A percentile compares a stretch with the other conserved stretches of the same genome.
phyloP scores from a whole-genome alignment of 1,284 basidiomycete species.

The Rhodofomes roseus region DNA sequence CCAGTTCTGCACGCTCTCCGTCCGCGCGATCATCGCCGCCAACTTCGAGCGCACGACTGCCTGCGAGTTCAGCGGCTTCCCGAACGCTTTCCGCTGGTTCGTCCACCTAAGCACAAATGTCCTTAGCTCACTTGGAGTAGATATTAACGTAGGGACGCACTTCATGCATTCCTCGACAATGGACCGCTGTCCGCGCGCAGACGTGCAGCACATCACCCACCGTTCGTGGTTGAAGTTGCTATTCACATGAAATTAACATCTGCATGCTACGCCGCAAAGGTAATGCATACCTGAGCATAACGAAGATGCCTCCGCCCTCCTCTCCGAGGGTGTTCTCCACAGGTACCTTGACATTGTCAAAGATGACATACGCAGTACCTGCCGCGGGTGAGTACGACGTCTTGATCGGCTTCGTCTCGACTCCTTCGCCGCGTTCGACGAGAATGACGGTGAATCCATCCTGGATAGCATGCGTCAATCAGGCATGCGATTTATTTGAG shows the following conservation, averaged over 20 bases:
- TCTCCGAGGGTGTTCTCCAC: slow-evolving; percentile 84
- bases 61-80: slow-evolving; percentile 79
- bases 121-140: too few species aligned
- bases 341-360: slow-evolving; percentile 85
- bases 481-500: slow-evolving; percentile 26
- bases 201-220: slow-evolving; percentile 66
- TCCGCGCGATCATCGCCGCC: slow-evolving; percentile 81
- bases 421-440: slow-evolving; percentile 71
- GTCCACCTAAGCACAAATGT: slow-evolving; percentile 59
- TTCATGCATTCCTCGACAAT: slow-evolving; percentile 69
- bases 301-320: slow-evolving; percentile 80
- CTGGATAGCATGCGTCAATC: slow-evolving; percentile 30
- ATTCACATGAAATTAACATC: not conserved
- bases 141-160: slow-evolving; percentile 29
- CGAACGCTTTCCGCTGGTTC: slow-evolving; percentile 77
- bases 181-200: slow-evolving; percentile 46
- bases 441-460: slow-evolving; percentile 85
- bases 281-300: slow-evolving; percentile 54
- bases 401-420: slow-evolving; percentile 85
- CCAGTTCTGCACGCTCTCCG: slow-evolving; percentile 83
- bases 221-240: slow-evolving; percentile 71
- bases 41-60: slow-evolving; percentile 84
- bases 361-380: slow-evolving; percentile 84
- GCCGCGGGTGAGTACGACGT: slow-evolving; percentile 77
- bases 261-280: not conserved